Evolutionary conservation across 257 asterid species (phyloP).

Genomic region (Solanum dulcamara): DNA sequence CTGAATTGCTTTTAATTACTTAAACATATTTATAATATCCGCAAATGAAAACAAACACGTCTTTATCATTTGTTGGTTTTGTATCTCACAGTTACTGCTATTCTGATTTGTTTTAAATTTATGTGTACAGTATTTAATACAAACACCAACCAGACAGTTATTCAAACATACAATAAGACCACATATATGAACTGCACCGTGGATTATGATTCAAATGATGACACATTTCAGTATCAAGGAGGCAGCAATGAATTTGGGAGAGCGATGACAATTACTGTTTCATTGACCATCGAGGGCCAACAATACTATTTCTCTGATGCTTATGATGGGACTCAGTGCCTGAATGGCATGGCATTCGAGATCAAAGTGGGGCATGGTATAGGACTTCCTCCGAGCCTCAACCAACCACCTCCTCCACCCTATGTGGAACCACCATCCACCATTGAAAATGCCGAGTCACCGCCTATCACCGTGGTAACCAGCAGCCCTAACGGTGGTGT

Average conservation of each 20-base stretch:
- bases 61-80: not conserved
- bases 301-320: conserved; percentile 79
- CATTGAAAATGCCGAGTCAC: conserved; percentile 16
- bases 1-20: not conserved
- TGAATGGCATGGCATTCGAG: conserved; percentile 56
- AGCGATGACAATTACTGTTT: conserved; percentile 24
- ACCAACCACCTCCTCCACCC: conserved; percentile 78
- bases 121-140: conserved; percentile 61
- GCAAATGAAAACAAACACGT: not conserved
- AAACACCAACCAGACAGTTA: conserved; percentile 71
- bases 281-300: conserved; percentile 34
- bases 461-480: conserved; percentile 24
- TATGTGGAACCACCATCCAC: conserved; percentile 57
- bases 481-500: conserved; percentile 18
- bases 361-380: conserved; percentile 56
- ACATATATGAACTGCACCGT: conserved; percentile 46
- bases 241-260: conserved; percentile 32
- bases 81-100: not conserved
- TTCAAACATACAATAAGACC: conserved; percentile 72
- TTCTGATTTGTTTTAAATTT: not conserved
- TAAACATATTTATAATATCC: not conserved
- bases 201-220: conserved; percentile 48
- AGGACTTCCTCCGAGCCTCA: conserved; percentile 88
- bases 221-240: conserved; percentile 46
- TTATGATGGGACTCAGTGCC: conserved; percentile 63